Conservation (phyloP, 306 rosid species). For the Morella rubra region DNA sequence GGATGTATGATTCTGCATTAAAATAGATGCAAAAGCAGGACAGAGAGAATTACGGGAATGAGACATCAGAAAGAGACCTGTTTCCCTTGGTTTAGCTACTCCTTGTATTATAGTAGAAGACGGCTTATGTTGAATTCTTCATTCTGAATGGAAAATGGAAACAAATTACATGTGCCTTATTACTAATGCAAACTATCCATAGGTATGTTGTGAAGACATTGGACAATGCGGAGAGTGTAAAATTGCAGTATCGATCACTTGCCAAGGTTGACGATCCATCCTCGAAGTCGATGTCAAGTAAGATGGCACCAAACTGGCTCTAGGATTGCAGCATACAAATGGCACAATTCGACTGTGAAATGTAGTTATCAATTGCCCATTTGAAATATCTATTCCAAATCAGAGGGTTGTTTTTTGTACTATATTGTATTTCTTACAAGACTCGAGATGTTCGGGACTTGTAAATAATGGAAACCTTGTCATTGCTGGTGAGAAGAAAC, state of each 20-base stretch:
- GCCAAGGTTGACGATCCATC: slow-evolving; percentile 72
- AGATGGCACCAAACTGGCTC: slow-evolving; percentile 73
- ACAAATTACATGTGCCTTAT: slow-evolving; percentile 14
- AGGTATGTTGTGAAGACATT: slow-evolving; percentile 99
- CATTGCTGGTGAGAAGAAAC: slow-evolving; percentile 24
- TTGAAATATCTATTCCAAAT: slow-evolving; percentile 17
- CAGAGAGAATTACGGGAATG: neutral
- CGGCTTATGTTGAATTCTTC: neutral
- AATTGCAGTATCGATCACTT: slow-evolving; percentile 95
- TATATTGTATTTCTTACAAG: slow-evolving; percentile 37
- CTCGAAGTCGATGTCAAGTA: slow-evolving; percentile 60
- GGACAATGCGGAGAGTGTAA: slow-evolving; percentile 99
- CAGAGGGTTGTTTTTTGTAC: slow-evolving; percentile 16
- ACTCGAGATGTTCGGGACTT: slow-evolving; percentile 18
- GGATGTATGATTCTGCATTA: neutral
- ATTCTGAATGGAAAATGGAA: neutral
- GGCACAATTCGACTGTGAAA: slow-evolving; percentile 4
- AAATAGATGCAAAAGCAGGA: neutral
- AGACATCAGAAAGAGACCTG: neutral
- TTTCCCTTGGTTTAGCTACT: neutral
- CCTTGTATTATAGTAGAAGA: neutral
- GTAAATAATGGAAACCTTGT: slow-evolving; percentile 42
- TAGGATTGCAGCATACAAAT: slow-evolving; percentile 32
- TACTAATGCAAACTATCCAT: slow-evolving; percentile 20
- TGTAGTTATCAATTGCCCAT: slow-evolving; percentile 23